Percentiles rank a stretch among this genome's conserved stretches.
Evolutionary conservation across 257 asterid species (phyloP).

Genomic region (Penstemon eatonii): DNA sequence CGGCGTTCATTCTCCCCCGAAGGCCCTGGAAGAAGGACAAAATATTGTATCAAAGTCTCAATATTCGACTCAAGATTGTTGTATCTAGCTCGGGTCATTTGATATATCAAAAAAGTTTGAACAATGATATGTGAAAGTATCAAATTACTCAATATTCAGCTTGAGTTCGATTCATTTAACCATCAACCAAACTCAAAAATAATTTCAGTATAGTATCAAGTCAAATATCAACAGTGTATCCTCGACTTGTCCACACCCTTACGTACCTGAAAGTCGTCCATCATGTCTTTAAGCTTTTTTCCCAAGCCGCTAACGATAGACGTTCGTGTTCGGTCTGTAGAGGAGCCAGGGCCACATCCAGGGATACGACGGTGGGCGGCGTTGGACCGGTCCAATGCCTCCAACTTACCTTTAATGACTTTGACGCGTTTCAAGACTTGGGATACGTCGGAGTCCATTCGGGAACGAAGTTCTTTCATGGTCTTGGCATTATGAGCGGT

Average conservation of each 20-base stretch:
- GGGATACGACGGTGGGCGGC: slow-evolving; percentile 48
- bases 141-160: too few species aligned
- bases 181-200: too few species aligned
- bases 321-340: slow-evolving; percentile 50
- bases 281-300: slow-evolving; percentile 47
- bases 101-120: too few species aligned
- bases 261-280: slow-evolving; percentile 56
- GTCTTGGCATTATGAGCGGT: slow-evolving; percentile 53
- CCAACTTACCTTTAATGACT: slow-evolving; percentile 46
- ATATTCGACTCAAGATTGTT: too few species aligned
- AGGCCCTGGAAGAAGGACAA: slow-evolving; percentile 32
- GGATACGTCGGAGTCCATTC: slow-evolving; percentile 51
- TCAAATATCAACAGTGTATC: too few species aligned
- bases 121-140: too few species aligned
- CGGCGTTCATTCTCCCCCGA: slow-evolving; percentile 50
- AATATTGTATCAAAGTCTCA: too few species aligned
- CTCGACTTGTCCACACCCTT: slow-evolving; percentile 8
- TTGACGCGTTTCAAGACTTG: slow-evolving; percentile 53
- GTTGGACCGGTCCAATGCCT: slow-evolving; percentile 49
- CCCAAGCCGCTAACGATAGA: slow-evolving; percentile 54
- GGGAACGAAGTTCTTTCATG: slow-evolving; percentile 50
- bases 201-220: too few species aligned
- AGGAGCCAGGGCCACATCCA: slow-evolving; percentile 62
- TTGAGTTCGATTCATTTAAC: too few species aligned
- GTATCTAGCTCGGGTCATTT: too few species aligned